A percentile compares a stretch with the other conserved stretches of the same genome.
These are phyloP conservation scores for Tulasnella sp. DNA, from an alignment of 768 basidiomycete genomes.

Conservation along the genomic window DNA sequence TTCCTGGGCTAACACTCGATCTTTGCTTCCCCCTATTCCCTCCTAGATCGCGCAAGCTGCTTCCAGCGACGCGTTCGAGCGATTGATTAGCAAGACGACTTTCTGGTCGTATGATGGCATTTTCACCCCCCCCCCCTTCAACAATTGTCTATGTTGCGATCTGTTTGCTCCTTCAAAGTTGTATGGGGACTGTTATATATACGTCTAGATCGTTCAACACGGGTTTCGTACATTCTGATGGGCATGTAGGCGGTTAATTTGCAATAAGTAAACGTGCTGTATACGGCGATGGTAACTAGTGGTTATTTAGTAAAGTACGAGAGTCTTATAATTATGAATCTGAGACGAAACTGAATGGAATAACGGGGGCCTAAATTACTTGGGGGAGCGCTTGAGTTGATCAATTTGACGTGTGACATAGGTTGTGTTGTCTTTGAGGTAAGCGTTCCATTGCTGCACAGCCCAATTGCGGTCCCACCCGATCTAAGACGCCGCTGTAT, in stretches of 20 bases:
- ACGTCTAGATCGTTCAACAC: not conserved
- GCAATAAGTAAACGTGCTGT: too few relatives aligned
- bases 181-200: constrained; percentile 13
- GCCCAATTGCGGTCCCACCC: not conserved
- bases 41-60: constrained; percentile 77
- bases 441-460: not conserved
- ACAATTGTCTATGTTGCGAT: constrained; percentile 72
- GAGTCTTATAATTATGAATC: too few relatives aligned
- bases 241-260: too few relatives aligned
- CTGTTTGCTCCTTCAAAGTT: constrained; percentile 48
- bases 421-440: not conserved
- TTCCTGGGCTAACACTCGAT: not conserved
- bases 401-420: not conserved
- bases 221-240: not conserved
- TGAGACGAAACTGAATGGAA: not conserved
- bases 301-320: too few relatives aligned
- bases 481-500: not conserved
- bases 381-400: not conserved
- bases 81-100: constrained; percentile 84
- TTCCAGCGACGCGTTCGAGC: constrained; percentile 83
- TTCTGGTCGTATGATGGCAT: constrained; percentile 92
- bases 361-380: not conserved
- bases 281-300: too few relatives aligned
- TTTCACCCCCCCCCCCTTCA: constrained; percentile 84
- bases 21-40: not conserved